Conservation (phyloP, 208 protist genomes). For the Strigomonas culicis region DNA sequence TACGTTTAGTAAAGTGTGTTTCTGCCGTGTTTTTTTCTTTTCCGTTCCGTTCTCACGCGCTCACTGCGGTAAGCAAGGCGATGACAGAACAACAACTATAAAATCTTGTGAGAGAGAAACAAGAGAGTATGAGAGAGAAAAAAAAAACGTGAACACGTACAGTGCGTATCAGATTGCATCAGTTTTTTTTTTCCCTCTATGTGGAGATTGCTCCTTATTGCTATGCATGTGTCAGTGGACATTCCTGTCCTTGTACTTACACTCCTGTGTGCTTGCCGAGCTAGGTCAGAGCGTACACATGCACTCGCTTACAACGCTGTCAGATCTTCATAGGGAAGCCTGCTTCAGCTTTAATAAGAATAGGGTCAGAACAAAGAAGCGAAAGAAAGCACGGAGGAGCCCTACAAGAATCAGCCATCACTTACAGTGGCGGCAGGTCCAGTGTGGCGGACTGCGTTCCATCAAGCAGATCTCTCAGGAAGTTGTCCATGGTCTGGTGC, state of each 20-base stretch:
- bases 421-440: constrained; percentile 29
- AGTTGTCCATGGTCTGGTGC: constrained; percentile 34
- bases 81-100: too few relatives aligned
- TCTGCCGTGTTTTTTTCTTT: constrained; percentile 10
- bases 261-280: too few relatives aligned
- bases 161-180: too few relatives aligned
- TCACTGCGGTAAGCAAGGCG: too few relatives aligned
- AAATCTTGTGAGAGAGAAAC: background rate
- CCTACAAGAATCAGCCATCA: background rate
- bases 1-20: too few relatives aligned
- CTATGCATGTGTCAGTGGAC: background rate
- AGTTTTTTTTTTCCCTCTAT: too few relatives aligned
- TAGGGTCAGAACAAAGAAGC: background rate
- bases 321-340: too few relatives aligned
- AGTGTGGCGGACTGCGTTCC: constrained; percentile 31
- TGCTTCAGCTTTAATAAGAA: background rate
- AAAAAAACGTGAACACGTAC: too few relatives aligned
- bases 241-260: background rate
- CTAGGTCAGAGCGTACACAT: too few relatives aligned
- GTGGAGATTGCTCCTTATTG: too few relatives aligned
- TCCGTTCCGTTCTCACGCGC: constrained; percentile 2
- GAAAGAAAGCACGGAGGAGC: constrained; percentile 10
- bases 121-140: background rate
- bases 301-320: too few relatives aligned
- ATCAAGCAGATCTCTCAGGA: constrained; percentile 58